Base-by-base conservation (phyloP, 1,284 basidiomycete genomes). In the Coniophora puteana region DNA sequence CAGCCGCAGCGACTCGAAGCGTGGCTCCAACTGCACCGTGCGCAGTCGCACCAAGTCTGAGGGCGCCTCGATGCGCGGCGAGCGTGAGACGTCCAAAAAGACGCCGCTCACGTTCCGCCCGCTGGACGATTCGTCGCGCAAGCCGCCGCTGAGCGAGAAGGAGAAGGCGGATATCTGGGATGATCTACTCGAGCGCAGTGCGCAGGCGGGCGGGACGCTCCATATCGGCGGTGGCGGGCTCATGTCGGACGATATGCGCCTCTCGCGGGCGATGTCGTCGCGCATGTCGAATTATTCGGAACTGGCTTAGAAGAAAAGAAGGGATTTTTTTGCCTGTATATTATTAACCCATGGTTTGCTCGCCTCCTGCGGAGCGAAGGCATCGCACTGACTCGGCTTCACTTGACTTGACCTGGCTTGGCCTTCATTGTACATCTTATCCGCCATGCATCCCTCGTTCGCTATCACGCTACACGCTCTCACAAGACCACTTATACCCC, bases 111-210 rank as follows among this genome's bases (percentile, higher is more conserved):
- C 61, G 28, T 80, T 79, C 60, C 71, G 78, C n/a, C 69, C 76
- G 48, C 49, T 80, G 32, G 52, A 53, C 8, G 47, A 31, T 23
- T 46, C 56, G 34, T 59, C 59, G 16, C 61, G 59, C 29, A 52
- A 57, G 35, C 54, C 58, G 12, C 62, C 54, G 27, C 59, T 80
- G 55, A 76, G 75, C 23, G 81, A 85, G 53, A 60, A 72, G 52
- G 81, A 87, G 63, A 87, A 87, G 63, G 70, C 73, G 7, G 76
- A 73, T 8, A 75, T 73, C 50, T 87, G 84, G 84, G 71, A 83
- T 46, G 79, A 79, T 44, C 52, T 87, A 43, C 59, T 87, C 44
- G 69, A 74, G 55, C 66, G 71, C 49, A 85, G 83, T 52, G 80
- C 70, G 32, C 57, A 59, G 38, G 83, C 84, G 2, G 83, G 83